These are phyloP conservation scores for Phalaenopsis hybrid DNA, from an alignment of 116 monocot genomes.

Conservation along the genomic window DNA sequence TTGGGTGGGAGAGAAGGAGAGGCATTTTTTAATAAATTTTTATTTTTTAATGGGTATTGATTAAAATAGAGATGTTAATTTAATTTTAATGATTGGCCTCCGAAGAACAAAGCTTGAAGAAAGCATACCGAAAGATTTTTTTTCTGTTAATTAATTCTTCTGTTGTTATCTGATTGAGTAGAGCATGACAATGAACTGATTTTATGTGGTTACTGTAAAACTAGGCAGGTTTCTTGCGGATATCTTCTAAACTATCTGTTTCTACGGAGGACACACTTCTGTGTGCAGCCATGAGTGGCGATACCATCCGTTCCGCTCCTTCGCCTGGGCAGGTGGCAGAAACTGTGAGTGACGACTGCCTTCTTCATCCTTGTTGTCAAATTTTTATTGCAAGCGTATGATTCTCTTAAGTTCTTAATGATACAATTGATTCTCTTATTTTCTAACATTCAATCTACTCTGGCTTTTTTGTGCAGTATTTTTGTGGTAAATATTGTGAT, in stretches of 20 bases:
- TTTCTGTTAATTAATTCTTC: neutral
- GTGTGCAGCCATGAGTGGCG: conserved; percentile 5
- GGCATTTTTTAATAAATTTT: too few relatives aligned
- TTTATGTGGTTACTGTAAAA: conserved; percentile 6
- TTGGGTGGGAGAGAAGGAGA: too few relatives aligned
- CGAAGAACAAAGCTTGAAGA: neutral
- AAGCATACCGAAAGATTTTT: neutral
- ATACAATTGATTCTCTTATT: neutral
- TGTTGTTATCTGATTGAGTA: neutral
- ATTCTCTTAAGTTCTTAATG: neutral
- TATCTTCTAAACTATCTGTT: neutral
- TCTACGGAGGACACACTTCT: neutral
- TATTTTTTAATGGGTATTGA: too few relatives aligned
- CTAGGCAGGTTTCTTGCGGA: conserved; percentile 2
- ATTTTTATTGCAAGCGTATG: neutral
- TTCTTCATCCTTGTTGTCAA: neutral
- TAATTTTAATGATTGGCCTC: too few relatives aligned
- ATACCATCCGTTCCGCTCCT: neutral
- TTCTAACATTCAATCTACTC: neutral
- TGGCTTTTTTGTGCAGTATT: neutral
- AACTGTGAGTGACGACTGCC: conserved; percentile 3
- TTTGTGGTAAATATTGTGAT: neutral
- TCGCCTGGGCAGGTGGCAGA: neutral
- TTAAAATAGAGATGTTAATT: too few relatives aligned
- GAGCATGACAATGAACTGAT: neutral